These are phyloP conservation scores for Halenospora varia DNA, from an alignment of 495 filamentous ascomycete genomes.

Conservation along the genomic window DNA sequence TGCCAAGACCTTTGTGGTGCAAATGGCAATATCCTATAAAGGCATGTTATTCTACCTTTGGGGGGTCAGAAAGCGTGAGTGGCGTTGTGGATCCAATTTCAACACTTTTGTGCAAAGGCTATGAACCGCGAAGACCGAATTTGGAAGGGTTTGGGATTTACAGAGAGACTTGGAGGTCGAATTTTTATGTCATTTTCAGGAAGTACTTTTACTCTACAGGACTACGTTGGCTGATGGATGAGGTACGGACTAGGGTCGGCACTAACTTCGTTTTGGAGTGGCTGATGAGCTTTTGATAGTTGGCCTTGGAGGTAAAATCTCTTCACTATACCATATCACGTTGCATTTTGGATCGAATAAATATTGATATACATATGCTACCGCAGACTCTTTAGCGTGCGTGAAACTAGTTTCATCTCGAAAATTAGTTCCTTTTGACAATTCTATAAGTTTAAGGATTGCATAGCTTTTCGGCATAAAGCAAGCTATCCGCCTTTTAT, in stretches of 20 bases:
- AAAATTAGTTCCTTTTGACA: too few relatives aligned
- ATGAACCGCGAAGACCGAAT: constrained; percentile 8
- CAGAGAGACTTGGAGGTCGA: neutral
- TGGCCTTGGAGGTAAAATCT: too few relatives aligned
- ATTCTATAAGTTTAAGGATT: too few relatives aligned
- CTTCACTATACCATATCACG: too few relatives aligned
- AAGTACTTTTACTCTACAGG: neutral
- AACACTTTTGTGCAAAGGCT: constrained; percentile 17
- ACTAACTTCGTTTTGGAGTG: neutral
- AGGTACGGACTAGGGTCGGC: neutral
- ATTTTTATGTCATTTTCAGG: neutral
- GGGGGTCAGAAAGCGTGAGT: constrained; percentile 16
- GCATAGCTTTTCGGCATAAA: too few relatives aligned
- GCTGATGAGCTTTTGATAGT: neutral
- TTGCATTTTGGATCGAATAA: too few relatives aligned
- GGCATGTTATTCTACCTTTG: constrained; percentile 16
- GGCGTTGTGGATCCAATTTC: constrained; percentile 23
- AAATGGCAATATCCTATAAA: constrained; percentile 23
- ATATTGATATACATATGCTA: too few relatives aligned
- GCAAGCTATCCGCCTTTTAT: too few relatives aligned
- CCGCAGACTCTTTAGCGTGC: too few relatives aligned
- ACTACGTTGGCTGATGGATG: neutral
- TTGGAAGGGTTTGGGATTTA: constrained; percentile 18
- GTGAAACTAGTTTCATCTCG: too few relatives aligned
- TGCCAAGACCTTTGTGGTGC: constrained; percentile 17